These are phyloP conservation scores for Candida multigemmis DNA, from an alignment of 805 yeast genomes.

Conservation along the genomic window DNA sequence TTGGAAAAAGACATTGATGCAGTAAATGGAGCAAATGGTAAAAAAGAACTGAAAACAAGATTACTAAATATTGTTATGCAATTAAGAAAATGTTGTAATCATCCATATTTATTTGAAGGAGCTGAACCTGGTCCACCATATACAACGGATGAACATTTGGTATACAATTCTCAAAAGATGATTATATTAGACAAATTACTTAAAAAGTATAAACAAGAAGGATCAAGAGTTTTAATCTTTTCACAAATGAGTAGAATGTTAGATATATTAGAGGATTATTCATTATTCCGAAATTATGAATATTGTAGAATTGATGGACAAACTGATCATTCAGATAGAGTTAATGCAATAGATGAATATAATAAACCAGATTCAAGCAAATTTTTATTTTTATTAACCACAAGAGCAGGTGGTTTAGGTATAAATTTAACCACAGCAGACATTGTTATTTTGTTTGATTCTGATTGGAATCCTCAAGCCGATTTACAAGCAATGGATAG, in stretches of 20 bases:
- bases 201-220: conserved; percentile 53
- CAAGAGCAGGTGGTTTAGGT: conserved; percentile 89
- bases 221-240: conserved; percentile 70
- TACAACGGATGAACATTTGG: conserved; percentile 77
- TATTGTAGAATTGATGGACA: conserved; percentile 81
- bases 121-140: conserved; percentile 88
- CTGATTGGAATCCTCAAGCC: conserved; percentile 88
- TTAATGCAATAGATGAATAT: conserved; percentile 68
- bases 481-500: conserved; percentile 87
- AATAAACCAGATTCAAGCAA: conserved; percentile 67
- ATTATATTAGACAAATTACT: conserved; percentile 61
- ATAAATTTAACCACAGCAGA: conserved; percentile 78
- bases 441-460: conserved; percentile 64
- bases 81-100: conserved; percentile 76
- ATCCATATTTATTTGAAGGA: conserved; percentile 78
- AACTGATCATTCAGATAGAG: conserved; percentile 71
- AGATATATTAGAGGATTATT: conserved; percentile 75
- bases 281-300: conserved; percentile 56
- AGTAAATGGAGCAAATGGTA: conserved; percentile 73
- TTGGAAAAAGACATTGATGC: conserved; percentile 78
- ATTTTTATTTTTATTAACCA: conserved; percentile 67
- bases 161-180: conserved; percentile 65
- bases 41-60: conserved; percentile 67
- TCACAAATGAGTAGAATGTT: conserved; percentile 80
- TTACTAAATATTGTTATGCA: conserved; percentile 78